Base-by-base conservation (phyloP, 495 filamentous ascomycete species). In the Xylaria venustula region DNA sequence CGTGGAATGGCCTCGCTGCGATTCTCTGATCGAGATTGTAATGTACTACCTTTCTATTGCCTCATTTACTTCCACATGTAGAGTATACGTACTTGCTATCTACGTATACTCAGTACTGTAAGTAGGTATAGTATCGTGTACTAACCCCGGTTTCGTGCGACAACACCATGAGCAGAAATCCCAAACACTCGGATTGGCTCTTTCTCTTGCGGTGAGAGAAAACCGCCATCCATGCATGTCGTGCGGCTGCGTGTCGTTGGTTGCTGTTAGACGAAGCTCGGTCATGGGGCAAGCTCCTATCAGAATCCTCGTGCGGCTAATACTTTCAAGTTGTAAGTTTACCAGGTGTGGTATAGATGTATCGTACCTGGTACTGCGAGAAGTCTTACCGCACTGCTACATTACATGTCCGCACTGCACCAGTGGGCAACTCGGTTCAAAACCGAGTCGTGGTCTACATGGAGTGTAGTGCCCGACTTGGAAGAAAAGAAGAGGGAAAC, bases 161-260 rank as follows among this genome's bases (percentile, higher is more conserved):
- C 53, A 22, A 34, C 25, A 44, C 23, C 37, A 40, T 20, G 2
- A 20, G 17, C 2, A 19, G 42, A 17, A 45, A n/a, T 55, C n/a
- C 40, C 40, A 45, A 11, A 17, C 17, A n/a, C 26, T 22, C 17
- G 25, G 40, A 55, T 55, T 55, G 53, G 53, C 3, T 25, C 40
- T 15, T 32, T 45, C 37, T 55, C 53, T 55, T 55, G 53, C 53
- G 53, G 53, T 55, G 53, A 55, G 40, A 45, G 17, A 30, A 32
- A 36, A 5, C 5, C 30, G 5, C 30, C 30, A 34, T 34, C 40
- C 40, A 45, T 55, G 53, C 53, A 55, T 45, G 53, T 25, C 25
- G n/a, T 45, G 53, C 53, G 40, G 40, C 53, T 42, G n/a, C 17
- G 34, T 45, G 52, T 44, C 17, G 50, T 26, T 37, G 26, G 46